Evolutionary conservation across 139 green algal genomes (phyloP), one percentile per base, ranked within the genome.

Genomic region (Pleodorina starrii): DNA sequence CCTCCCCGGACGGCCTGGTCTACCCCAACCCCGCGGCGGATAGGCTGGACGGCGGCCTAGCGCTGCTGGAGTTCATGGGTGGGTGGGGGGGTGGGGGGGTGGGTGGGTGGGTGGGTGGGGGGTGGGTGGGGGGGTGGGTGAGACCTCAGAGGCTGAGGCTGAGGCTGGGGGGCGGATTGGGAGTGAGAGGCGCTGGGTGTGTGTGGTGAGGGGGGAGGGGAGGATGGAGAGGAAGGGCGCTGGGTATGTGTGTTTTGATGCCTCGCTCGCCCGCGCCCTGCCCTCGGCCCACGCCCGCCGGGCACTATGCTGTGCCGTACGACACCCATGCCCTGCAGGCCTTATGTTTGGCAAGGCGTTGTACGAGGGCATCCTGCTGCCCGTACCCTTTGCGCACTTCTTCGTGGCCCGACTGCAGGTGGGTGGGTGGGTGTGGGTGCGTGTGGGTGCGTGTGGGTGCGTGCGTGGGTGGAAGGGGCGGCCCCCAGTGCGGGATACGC

Each of bases 331-430:
- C n/a, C n/a, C n/a, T n/a, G 35, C 87, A 95, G 92, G 93, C 50
- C 59, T 94, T 51, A 93, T 96, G 89, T 90, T 97, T 43, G 95
- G 94, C 48, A 96, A 96, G 89, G 94, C 94, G 12, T 87, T 97
- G 89, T 98, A 97, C 88, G 96, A 98, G 86, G 96, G 96, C 29
- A 93, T 98, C 54, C 93, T 98, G 78, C 81, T 98, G 57, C 94
- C 97, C 60, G 76, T 96, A 27, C 90, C 91, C 12, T 93, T 98
- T 50, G 96, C 96, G 12, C 94, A 95, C 51, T 98, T 97, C 90
- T 97, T 98, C 84, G 83, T 96, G 59, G 76, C 86, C n/a, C 50
- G 88, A 5, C 81, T 97, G n/a, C 92, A 96, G 91, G 93, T 95
- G 81, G 36, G 21, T 2, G 63, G 63, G 63, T 32, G 27, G 5